Evolutionary conservation across 2,329 filamentous ascomycete species (phyloP).

Genomic region (Calonectria ilicicola): DNA sequence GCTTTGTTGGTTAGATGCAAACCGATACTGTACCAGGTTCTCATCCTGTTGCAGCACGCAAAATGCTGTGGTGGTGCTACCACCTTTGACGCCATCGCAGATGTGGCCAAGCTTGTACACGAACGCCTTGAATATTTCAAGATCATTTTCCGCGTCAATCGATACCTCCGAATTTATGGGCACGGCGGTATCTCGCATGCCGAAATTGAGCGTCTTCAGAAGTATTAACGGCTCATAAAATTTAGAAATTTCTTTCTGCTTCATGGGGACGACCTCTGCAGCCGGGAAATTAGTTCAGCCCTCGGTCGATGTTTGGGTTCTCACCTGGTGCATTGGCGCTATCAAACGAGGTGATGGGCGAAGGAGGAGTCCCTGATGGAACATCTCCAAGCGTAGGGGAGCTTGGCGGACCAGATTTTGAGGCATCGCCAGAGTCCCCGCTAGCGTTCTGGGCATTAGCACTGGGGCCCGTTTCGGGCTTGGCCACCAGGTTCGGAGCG

Average conservation of each 20-base stretch:
- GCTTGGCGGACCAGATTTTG: background rate
- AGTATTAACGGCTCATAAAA: slow-evolving; percentile 29
- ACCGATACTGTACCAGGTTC: slow-evolving; percentile 32
- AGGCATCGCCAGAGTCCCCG: background rate
- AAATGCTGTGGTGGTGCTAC: slow-evolving; percentile 36
- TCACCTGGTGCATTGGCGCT: background rate
- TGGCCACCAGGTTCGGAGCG: background rate
- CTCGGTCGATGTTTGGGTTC: background rate
- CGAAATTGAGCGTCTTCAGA: slow-evolving; percentile 16
- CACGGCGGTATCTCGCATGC: background rate
- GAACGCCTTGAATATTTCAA: slow-evolving; percentile 23
- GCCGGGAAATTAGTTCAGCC: background rate
- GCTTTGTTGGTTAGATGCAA: slow-evolving; percentile 41
- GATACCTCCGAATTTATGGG: background rate
- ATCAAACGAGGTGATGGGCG: background rate
- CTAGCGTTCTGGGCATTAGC: background rate
- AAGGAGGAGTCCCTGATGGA: background rate
- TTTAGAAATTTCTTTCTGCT: background rate
- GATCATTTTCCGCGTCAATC: slow-evolving; percentile 10
- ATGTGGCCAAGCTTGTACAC: slow-evolving; percentile 31
- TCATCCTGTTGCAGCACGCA: slow-evolving; percentile 36
- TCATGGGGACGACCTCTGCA: background rate
- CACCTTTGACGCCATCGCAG: slow-evolving; percentile 23
- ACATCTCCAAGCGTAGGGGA: background rate
- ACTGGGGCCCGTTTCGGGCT: background rate